A percentile compares a stretch with the other conserved stretches of the same genome.
phyloP scores from a whole-genome alignment of 208 protist species.

The Acanthamoeba comandoni region DNA sequence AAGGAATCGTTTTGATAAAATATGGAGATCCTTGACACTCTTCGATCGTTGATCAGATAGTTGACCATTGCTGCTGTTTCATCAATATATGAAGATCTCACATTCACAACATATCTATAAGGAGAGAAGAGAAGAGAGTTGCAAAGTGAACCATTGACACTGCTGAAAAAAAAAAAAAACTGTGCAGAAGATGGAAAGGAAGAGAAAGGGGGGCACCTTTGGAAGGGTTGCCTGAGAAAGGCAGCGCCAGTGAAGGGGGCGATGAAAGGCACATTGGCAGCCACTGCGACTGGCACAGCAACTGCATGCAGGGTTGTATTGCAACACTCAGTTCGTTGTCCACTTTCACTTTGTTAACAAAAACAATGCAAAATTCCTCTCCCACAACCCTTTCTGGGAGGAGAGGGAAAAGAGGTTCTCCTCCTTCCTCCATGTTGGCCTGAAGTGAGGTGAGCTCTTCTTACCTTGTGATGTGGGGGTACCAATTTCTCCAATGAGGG shows the following conservation, averaged over 20 bases:
- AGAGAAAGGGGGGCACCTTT: not conserved
- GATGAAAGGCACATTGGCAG: slow-evolving; percentile 13
- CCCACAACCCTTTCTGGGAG: too few species aligned
- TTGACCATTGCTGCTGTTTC: slow-evolving; percentile 53
- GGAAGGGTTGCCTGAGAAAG: slow-evolving; percentile 34
- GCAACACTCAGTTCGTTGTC: too few species aligned
- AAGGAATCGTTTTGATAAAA: slow-evolving; percentile 69
- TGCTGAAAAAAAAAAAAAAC: not conserved
- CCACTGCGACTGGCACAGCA: too few species aligned
- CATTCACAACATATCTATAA: slow-evolving; percentile 34
- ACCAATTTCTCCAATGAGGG: too few species aligned
- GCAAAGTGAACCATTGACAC: not conserved
- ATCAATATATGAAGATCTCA: slow-evolving; percentile 54
- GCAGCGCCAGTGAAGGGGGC: slow-evolving; percentile 50
- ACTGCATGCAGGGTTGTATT: too few species aligned
- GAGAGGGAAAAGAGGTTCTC: too few species aligned
- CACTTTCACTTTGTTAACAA: too few species aligned
- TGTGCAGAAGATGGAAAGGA: not conserved
- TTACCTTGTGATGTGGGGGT: too few species aligned
- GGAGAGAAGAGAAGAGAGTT: too few species aligned
- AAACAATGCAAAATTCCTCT: too few species aligned
- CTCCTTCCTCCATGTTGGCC: too few species aligned
- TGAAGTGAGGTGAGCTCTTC: too few species aligned
- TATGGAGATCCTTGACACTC: slow-evolving; percentile 13
- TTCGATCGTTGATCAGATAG: slow-evolving; percentile 50